These are phyloP conservation scores for Trametes pubescens DNA, from an alignment of 1,284 basidiomycete genomes.

Conservation along the genomic window DNA sequence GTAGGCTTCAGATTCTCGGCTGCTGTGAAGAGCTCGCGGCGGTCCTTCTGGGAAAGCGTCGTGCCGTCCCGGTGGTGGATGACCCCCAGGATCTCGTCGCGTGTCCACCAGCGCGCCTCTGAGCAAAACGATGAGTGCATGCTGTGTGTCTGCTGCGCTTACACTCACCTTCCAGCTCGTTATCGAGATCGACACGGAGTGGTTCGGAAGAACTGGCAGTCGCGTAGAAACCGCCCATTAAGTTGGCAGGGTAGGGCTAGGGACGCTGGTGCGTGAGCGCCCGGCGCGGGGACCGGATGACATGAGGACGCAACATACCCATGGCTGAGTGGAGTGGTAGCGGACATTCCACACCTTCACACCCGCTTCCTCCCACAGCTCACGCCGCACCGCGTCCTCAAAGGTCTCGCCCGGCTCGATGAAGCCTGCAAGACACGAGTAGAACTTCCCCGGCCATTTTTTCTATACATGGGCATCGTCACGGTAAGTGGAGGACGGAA, in stretches of 20 bases:
- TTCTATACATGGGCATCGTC: conserved; percentile 51
- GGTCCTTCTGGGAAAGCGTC: conserved; percentile 62
- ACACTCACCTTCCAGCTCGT: conserved; percentile 87
- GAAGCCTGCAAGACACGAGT: conserved; percentile 91
- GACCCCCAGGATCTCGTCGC: conserved; percentile 73
- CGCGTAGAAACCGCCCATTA: conserved; percentile 93
- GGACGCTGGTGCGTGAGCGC: conserved; percentile 1
- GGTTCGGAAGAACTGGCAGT: conserved; percentile 75
- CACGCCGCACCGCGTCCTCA: conserved; percentile 92
- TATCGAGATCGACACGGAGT: conserved; percentile 91
- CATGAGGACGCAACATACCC: conserved; percentile 55
- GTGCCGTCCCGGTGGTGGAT: conserved; percentile 66
- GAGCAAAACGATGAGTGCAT: background rate
- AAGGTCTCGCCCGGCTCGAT: conserved; percentile 95
- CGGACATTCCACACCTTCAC: conserved; percentile 84
- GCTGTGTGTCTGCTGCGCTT: background rate
- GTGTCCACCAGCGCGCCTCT: conserved; percentile 92
- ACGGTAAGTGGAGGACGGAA: background rate
- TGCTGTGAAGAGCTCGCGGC: conserved; percentile 59
- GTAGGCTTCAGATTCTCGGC: conserved; percentile 28
- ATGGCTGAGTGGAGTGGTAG: conserved; percentile 90
- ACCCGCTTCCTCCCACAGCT: conserved; percentile 96
- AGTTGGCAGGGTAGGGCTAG: conserved; percentile 87
- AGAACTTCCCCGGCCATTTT: conserved; percentile 76
- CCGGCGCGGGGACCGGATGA: conserved; percentile 5